Base-by-base conservation (phyloP, 345 rosid genomes). In the Acer campestre region DNA sequence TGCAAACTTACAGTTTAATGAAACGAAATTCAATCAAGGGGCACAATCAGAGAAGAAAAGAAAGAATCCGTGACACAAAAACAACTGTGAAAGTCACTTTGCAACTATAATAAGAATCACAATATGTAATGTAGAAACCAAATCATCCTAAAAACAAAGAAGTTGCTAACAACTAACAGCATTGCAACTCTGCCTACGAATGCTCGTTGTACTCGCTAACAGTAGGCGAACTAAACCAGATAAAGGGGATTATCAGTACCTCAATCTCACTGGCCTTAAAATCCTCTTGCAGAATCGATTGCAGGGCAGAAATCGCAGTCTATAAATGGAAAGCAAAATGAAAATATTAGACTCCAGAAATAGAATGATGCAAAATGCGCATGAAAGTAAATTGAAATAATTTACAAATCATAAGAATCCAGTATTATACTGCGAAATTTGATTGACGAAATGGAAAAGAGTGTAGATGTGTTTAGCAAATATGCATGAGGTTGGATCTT, bases 251-350 rank as follows among this genome's bases (percentile, higher is more conserved):
- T 17, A 25, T 18, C 20, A 66, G 17, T 88, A 89, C 93, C 93
- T 90, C 93, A 10, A 90, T 90, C 85, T 88, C 93, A 46, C 84
- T 90, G 14, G 93, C 90, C 84, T 90, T 90, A 79, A 90, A 90
- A 74, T 90, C 93, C 84, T 90, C 93, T 74, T 90, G 93, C 9
- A 90, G 86, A 31, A 90, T 90, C n/a, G 93, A 90, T 80, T 88
- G 93, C 82, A 90, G 67, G 61, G 91, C 90, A 79, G 92, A 90
- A 71, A 88, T 88, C 6, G 90, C 86, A 80, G 93, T 90, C 93
- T 90, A 69, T 38, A 74, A 10, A 68, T 16, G 20, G 25, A 9
- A 63, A 48, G 14, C 70, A 49, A 82, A 70, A 5, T 1, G 0
- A 3, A 58, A 20, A 71, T 17, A 46, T 84, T 74, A 84, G 79